Conservation (phyloP, 2,329 filamentous ascomycete species). For the Fusarium vanettenii region DNA sequence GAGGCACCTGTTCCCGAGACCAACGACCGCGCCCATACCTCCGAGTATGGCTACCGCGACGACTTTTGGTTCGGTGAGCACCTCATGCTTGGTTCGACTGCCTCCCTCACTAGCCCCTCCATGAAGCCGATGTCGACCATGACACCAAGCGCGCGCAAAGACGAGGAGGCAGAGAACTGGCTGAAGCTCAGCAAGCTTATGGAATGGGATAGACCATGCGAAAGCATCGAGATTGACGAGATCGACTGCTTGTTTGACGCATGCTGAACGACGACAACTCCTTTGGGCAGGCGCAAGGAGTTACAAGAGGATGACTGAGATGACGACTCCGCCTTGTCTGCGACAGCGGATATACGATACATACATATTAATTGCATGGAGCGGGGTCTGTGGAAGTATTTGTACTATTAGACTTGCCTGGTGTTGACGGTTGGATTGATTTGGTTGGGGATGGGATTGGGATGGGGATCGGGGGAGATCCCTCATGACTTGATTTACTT, state of each 20-base stretch:
- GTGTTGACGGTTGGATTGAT: constrained; percentile 32
- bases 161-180: constrained; percentile 54
- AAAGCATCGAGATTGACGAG: constrained; percentile 92
- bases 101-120: constrained; percentile 66
- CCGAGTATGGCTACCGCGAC: constrained; percentile 56
- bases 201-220: constrained; percentile 78
- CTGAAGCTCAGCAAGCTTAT: constrained; percentile 55
- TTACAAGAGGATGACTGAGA: constrained; percentile 34
- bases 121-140: constrained; percentile 54
- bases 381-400: constrained; percentile 44
- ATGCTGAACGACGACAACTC: constrained; percentile 61
- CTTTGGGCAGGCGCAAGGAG: constrained; percentile 35
- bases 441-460: constrained; percentile 37
- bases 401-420: constrained; percentile 47
- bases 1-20: constrained; percentile 48
- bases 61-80: constrained; percentile 66
- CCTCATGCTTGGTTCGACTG: constrained; percentile 49
- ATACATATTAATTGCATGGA: constrained; percentile 41
- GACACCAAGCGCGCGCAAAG: constrained; percentile 48
- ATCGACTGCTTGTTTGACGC: constrained; percentile 87
- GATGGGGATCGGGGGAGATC: constrained; percentile 27
- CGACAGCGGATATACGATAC: constrained; percentile 39
- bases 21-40: constrained; percentile 43
- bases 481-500: constrained; percentile 26
- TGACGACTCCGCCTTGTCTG: constrained; percentile 40